These are phyloP conservation scores for Ophiorrhiza pumila DNA, from an alignment of 257 asterid species.

Conservation along the genomic window DNA sequence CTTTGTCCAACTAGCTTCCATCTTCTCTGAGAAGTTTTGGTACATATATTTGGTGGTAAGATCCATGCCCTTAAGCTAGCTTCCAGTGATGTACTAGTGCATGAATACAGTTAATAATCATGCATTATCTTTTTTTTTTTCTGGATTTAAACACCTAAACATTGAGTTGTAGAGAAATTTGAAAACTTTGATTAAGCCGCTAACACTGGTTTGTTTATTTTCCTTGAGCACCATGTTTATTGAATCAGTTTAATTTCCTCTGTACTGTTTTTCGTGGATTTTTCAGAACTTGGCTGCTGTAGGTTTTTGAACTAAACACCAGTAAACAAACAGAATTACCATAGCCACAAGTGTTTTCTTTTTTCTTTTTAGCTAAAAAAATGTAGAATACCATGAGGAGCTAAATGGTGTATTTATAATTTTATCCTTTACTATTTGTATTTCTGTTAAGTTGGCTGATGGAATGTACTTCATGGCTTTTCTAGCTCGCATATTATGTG, in stretches of 20 bases:
- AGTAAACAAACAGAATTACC: background rate
- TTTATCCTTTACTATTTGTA: background rate
- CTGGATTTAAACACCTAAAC: background rate
- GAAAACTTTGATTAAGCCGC: background rate
- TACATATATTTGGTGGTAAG: constrained; percentile 86
- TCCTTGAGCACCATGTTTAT: background rate
- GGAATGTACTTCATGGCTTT: background rate
- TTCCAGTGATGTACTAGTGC: background rate
- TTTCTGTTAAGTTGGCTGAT: background rate
- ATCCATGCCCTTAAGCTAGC: background rate
- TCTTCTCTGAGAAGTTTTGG: constrained; percentile 85
- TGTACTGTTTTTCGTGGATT: background rate
- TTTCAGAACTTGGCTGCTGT: background rate
- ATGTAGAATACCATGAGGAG: background rate
- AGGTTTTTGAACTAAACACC: background rate
- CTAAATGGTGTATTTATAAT: background rate
- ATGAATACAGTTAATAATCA: background rate
- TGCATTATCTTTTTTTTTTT: background rate
- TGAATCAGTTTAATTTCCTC: background rate
- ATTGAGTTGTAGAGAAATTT: background rate
- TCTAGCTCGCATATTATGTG: background rate
- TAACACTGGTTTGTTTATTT: background rate
- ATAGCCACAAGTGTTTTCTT: background rate
- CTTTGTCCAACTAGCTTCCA: constrained; percentile 82
- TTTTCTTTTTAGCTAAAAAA: too few relatives aligned